Evolutionary conservation across 179 eudicot species (phyloP), one percentile per base, ranked within the genome.

Genomic region (Heliamphora pulchella): DNA sequence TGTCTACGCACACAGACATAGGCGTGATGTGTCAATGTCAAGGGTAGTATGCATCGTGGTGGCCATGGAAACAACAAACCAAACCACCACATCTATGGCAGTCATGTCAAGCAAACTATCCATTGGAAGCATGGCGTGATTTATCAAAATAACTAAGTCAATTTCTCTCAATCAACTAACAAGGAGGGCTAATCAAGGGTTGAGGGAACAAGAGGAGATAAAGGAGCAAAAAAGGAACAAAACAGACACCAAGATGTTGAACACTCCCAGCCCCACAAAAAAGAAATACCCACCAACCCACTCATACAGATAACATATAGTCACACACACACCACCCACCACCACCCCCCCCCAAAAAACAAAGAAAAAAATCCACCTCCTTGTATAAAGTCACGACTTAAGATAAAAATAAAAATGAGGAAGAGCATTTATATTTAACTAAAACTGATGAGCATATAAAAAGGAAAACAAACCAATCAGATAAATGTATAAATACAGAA

Each of bases 381-480:
- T 31, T 31, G 11, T 3, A 22, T 17, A 20, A 51, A 70, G 14
- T 70, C 74, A 70, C 7, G 15, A 47, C 51, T 70, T 17, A 10
- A 13, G 4, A 74, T 3, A 8, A 55, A 22, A 55, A 31, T 11
- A 17, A n/a, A 54, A 7, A 74, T 31, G 55, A 41, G 44, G 10
- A 75, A 44, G 41, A 41, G 5, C 6, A 39, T 10, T 67, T 67
- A 8, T 50, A 8, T 59, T 75, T 59, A 8, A 11, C 67, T 41
- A 43, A 75, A 58, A n/a, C 44, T n/a, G 53, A 48, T 31, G 41
- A 17, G 63, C 15, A 17, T 11, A 3, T 3, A 59, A n/a, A 61
- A 59, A 75, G 59, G 68, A 17, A 58, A 75, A 43, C 44, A 15
- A 74, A 74, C 65, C 41, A 57, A 31, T 22, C 6, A 73, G 41